Base-by-base conservation (phyloP, 1,284 basidiomycete species). In the Microbotryomycetes sp. region DNA sequence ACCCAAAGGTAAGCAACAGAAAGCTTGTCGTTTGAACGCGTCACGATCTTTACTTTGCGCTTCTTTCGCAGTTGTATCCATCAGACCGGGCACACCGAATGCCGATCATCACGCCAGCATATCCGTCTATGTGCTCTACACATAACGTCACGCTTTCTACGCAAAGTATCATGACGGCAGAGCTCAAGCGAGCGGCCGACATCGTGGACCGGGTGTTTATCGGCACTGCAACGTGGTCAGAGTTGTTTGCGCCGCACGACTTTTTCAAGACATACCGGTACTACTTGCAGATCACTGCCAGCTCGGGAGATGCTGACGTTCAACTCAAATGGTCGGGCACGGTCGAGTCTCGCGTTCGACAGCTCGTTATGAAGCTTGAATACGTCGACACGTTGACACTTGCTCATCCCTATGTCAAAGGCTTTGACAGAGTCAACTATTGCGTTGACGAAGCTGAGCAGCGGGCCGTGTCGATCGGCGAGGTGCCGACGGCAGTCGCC, bases 61-160 rank as follows among this genome's bases (percentile, higher is more conserved):
- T 41, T 21, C 5, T 2, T 24, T 27, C 26, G 21, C 68, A 93
- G 88, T 78, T 97, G 56, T 97, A 97, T 76, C 90, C 92, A 1
- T 83, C 85, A 64, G 96, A 98, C 76, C 83, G 90, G 64, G 83
- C 88, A 35, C 96, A 99, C 78, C 84, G 91, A 63, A 98, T 98
- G 96, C 96, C 96, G n/a, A 97, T 99, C 74, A 98, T 99, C 72
- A 98, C 96, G 1, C 96, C 96, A 4, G 93, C 96, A 24, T 99
- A 97, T 77, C 96, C 96, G 45, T 89, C 93, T n/a, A 99, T 99
- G 94, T 98, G 94, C 75, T 86, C 94, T 31, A 98, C 96, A 16
- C 96, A 99, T 78, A 98, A 98, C 73, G 92, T 98, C 61, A 92
- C 91, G 47, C 83, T 85, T 46, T 97, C 92, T 15, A 98, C 94